phyloP scores from a whole-genome alignment of 495 filamentous ascomycete species.

The Podospora pseudopauciseta region DNA sequence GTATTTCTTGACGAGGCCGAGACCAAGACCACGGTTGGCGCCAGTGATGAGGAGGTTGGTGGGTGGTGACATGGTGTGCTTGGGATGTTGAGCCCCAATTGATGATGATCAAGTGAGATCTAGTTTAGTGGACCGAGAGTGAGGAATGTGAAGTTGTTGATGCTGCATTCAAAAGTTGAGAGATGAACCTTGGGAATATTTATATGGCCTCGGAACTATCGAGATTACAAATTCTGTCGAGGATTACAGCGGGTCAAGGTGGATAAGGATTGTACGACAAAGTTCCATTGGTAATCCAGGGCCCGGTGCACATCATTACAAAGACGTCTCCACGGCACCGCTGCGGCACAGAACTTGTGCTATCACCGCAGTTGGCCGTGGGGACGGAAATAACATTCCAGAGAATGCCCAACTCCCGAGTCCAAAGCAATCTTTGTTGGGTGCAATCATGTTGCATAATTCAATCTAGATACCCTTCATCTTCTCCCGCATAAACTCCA shows the following conservation, averaged over 20 bases:
- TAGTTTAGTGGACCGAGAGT: no score
- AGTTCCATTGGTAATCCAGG: background rate
- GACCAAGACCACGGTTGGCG: constrained; percentile 11
- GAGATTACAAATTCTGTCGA: background rate
- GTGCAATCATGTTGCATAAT: no score
- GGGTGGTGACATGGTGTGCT: background rate
- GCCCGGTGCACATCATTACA: background rate
- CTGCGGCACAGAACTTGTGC: background rate
- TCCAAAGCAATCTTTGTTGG: background rate
- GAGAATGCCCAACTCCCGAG: background rate
- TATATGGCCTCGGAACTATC: background rate
- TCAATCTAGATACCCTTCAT: background rate
- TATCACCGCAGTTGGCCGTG: background rate
- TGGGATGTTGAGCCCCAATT: no score
- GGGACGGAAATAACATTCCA: background rate
- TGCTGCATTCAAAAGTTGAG: no score
- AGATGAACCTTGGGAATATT: no score
- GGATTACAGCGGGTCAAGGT: background rate
- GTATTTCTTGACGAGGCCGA: constrained; percentile 8
- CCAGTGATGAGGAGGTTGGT: constrained; percentile 4
- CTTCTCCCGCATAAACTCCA: constrained; percentile 15
- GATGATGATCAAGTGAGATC: no score
- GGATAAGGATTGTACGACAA: background rate
- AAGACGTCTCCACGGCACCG: background rate
- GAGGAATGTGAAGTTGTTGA: no score